These are phyloP conservation scores for Noccaea caerulescens DNA, from an alignment of 345 rosid genomes.

Conservation along the genomic window DNA sequence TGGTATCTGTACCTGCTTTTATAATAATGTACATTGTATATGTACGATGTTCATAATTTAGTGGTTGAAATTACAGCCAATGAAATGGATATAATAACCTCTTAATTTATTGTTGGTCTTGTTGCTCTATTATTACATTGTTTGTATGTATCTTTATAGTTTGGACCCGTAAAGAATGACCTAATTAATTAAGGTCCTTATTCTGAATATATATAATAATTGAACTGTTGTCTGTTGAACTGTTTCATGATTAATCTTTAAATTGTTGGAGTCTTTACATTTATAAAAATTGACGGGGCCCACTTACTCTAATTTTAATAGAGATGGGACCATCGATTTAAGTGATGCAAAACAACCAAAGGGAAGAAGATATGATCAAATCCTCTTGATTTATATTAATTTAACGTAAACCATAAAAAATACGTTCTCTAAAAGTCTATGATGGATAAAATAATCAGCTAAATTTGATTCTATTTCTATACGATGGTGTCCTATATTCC, in stretches of 20 bases:
- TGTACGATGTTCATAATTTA: slow-evolving; percentile 38
- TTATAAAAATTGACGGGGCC: slow-evolving; percentile 9
- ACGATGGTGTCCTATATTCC: background rate
- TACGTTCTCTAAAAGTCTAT: background rate
- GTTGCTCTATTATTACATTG: slow-evolving; percentile 38
- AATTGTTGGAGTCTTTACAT: slow-evolving; percentile 32
- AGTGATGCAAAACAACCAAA: slow-evolving; percentile 32
- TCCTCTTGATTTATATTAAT: slow-evolving; percentile 26
- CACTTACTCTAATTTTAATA: slow-evolving; percentile 29
- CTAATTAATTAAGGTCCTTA: slow-evolving; percentile 23
- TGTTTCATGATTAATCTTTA: slow-evolving; percentile 30
- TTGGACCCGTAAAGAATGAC: slow-evolving; percentile 14
- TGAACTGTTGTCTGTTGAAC: slow-evolving; percentile 28
- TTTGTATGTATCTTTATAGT: slow-evolving; percentile 25
- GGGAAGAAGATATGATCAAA: slow-evolving; percentile 37
- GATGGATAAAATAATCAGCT: background rate
- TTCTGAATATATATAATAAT: slow-evolving; percentile 30
- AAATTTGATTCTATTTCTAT: background rate
- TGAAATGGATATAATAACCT: background rate
- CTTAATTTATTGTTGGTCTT: slow-evolving; percentile 23
- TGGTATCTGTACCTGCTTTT: background rate
- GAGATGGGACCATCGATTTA: slow-evolving; percentile 41
- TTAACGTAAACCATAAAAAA: background rate
- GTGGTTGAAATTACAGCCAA: slow-evolving; percentile 34
- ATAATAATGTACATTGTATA: slow-evolving; percentile 9